Percentiles rank a stretch among this genome's conserved stretches.
These are phyloP conservation scores for Wickerhamiella brachini DNA, from an alignment of 805 yeast species.

Conservation along the genomic window DNA sequence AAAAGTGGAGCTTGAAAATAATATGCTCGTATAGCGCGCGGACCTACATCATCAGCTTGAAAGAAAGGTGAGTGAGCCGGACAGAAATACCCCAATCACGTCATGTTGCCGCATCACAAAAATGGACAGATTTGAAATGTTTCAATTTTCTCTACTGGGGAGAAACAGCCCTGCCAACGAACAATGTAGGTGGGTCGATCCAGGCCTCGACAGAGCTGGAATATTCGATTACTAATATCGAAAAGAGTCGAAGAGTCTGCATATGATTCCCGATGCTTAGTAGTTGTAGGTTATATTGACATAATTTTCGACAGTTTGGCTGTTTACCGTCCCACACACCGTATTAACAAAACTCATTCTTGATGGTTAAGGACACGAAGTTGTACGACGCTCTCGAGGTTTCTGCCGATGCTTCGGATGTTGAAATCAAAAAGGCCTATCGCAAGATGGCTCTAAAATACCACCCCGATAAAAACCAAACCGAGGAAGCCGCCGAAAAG, in stretches of 20 bases:
- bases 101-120: too few species aligned
- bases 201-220: neutral
- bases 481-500: slow-evolving; percentile 80
- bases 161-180: too few species aligned
- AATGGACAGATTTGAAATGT: too few species aligned
- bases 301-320: neutral
- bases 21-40: too few species aligned
- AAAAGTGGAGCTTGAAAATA: too few species aligned
- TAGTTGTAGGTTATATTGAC: neutral
- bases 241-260: neutral
- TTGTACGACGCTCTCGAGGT: slow-evolving; percentile 52
- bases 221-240: neutral
- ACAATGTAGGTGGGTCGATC: neutral
- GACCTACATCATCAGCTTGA: too few species aligned
- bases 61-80: too few species aligned
- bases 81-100: too few species aligned
- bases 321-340: neutral
- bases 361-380: slow-evolving; percentile 58
- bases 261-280: neutral
- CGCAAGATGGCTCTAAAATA: slow-evolving; percentile 58
- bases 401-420: slow-evolving; percentile 35
- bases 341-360: neutral
- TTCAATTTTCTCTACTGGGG: too few species aligned
- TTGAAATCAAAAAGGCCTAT: slow-evolving; percentile 65
- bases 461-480: slow-evolving; percentile 73